These are phyloP conservation scores for Podaxis sp. DNA, from an alignment of 768 basidiomycete species.

Conservation along the genomic window DNA sequence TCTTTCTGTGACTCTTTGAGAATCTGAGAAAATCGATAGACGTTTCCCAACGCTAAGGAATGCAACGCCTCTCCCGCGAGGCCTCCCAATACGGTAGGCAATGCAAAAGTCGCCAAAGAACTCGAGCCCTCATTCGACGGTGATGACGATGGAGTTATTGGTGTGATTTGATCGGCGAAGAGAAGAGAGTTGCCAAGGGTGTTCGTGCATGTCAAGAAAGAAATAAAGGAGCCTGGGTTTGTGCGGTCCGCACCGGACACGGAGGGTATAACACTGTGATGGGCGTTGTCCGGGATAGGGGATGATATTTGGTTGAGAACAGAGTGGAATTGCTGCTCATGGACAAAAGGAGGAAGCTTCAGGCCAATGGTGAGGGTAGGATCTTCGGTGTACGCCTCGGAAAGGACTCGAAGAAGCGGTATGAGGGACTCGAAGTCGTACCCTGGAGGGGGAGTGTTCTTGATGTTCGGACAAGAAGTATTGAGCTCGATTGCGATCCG, in stretches of 20 bases:
- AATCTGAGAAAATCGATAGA: constrained; percentile 57
- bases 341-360: constrained; percentile 78
- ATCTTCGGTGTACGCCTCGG: constrained; percentile 48
- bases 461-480: constrained; percentile 83
- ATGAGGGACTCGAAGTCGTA: constrained; percentile 56
- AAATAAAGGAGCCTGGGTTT: constrained; percentile 42
- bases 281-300: constrained; percentile 39
- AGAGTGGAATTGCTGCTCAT: constrained; percentile 57
- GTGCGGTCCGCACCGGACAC: not conserved
- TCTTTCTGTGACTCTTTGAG: constrained; percentile 31
- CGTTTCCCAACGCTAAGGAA: constrained; percentile 77
- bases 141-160: not conserved
- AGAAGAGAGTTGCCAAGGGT: constrained; percentile 72
- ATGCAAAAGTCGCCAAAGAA: constrained; percentile 41
- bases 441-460: constrained; percentile 58
- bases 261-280: constrained; percentile 13
- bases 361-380: constrained; percentile 64
- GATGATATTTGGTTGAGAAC: constrained; percentile 48
- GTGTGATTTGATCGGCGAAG: constrained; percentile 54
- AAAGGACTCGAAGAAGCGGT: constrained; percentile 56
- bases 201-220: constrained; percentile 81
- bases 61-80: constrained; percentile 79
- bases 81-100: constrained; percentile 69
- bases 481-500: constrained; percentile 78
- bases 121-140: constrained; percentile 3